Conservation (phyloP, 208 protist species). For the Leishmania arabica region DNA sequence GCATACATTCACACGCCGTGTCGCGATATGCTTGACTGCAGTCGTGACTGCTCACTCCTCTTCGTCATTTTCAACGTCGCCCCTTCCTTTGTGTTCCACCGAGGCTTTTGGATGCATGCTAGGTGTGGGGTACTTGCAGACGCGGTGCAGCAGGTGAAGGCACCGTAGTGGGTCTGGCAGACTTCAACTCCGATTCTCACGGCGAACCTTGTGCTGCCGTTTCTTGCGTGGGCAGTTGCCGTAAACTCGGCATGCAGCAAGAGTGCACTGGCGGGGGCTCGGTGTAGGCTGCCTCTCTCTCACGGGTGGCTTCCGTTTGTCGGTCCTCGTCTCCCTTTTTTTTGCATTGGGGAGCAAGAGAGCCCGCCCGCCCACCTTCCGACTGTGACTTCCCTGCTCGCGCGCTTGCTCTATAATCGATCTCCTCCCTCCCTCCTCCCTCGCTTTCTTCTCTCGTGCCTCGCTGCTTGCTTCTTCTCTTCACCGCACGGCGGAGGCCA, state of each 20-base stretch:
- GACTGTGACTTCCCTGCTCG: neutral
- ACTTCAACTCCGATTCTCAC: neutral
- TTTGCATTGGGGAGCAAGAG: neutral
- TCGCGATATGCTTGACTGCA: neutral
- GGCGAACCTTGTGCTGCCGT: neutral
- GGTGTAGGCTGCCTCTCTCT: neutral
- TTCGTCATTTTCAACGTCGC: neutral
- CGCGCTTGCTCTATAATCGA: neutral
- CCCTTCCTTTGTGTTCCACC: neutral
- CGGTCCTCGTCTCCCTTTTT: neutral
- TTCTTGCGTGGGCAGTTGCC: neutral
- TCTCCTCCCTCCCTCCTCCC: neutral
- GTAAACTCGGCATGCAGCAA: neutral
- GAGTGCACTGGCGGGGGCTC: neutral
- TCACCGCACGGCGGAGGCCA: neutral
- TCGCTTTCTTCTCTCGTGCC: neutral
- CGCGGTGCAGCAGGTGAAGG: neutral
- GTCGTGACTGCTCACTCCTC: neutral
- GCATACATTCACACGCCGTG: neutral
- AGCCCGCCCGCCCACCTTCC: neutral
- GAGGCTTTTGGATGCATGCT: neutral
- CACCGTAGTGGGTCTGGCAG: neutral
- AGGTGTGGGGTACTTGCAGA: neutral
- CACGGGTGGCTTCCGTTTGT: neutral
- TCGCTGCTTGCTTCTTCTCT: neutral